phyloP scores from a whole-genome alignment of 2,329 filamentous ascomycete genomes.

The Nemania bipapillata region DNA sequence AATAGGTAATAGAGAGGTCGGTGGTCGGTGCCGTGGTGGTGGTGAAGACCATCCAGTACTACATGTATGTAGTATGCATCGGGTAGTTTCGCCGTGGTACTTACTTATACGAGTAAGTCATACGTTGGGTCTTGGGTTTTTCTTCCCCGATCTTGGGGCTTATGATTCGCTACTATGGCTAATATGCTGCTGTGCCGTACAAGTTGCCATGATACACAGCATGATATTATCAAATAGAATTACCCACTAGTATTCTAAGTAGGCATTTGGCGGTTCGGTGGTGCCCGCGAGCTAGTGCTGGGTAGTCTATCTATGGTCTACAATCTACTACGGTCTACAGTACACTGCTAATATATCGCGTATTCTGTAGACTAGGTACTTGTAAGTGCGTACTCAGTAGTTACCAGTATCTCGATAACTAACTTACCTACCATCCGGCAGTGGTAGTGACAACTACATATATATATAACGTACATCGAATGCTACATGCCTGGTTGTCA shows the following conservation, averaged over 20 bases:
- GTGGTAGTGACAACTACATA: not conserved
- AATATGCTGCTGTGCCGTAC: not conserved
- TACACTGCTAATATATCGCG: no score
- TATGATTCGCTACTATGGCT: not conserved
- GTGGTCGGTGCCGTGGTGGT: no score
- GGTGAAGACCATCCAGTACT: no score
- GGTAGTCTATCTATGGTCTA: no score
- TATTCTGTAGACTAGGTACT: no score
- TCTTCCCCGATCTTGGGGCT: not conserved
- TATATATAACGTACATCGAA: not conserved
- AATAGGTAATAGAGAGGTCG: no score
- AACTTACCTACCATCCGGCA: not conserved
- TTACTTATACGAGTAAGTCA: not conserved
- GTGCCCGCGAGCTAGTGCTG: not conserved
- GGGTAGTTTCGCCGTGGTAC: not conserved
- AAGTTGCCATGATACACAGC: not conserved
- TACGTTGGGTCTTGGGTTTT: not conserved
- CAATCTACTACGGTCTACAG: no score
- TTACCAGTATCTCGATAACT: not conserved
- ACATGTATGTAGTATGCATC: not conserved
- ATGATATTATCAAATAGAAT: conserved; percentile 4
- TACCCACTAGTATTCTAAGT: not conserved
- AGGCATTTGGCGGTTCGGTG: not conserved
- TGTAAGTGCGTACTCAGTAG: no score
- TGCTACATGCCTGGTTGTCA: not conserved